These are phyloP conservation scores for Aspergillus wentii DNA, from an alignment of 495 filamentous ascomycete species.

Conservation along the genomic window DNA sequence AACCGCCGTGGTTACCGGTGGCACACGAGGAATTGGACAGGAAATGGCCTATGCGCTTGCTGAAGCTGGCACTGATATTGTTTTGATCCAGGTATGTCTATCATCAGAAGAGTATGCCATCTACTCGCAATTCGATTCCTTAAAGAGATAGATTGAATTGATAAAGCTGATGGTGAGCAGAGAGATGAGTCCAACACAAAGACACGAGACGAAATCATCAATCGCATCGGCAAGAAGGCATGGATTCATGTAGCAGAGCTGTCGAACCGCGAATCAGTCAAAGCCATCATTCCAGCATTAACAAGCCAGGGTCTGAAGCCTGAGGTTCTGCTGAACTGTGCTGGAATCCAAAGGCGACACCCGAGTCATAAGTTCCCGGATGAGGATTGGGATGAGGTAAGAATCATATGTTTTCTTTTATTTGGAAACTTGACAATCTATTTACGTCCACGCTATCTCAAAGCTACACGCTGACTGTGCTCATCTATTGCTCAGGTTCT, in stretches of 20 bases:
- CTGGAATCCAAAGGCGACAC: slow-evolving; percentile 79
- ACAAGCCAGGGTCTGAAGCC: slow-evolving; percentile 54
- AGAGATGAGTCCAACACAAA: slow-evolving; percentile 59
- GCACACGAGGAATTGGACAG: slow-evolving; percentile 83
- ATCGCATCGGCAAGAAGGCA: slow-evolving; percentile 60
- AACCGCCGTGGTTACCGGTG: slow-evolving; percentile 82
- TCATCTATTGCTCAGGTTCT: slow-evolving; percentile 49
- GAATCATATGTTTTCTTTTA: too few species aligned
- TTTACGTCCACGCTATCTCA: background rate
- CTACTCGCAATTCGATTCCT: too few species aligned
- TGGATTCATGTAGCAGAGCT: slow-evolving; percentile 71
- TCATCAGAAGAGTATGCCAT: too few species aligned
- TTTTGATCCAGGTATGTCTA: slow-evolving; percentile 52
- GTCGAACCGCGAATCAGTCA: slow-evolving; percentile 54
- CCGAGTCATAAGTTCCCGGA: slow-evolving; percentile 74
- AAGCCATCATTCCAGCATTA: slow-evolving; percentile 55
- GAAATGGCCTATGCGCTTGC: slow-evolving; percentile 77
- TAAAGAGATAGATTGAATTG: too few species aligned
- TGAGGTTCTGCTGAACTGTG: slow-evolving; percentile 78
- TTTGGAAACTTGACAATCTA: too few species aligned
- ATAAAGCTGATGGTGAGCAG: slow-evolving; percentile 25
- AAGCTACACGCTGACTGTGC: background rate
- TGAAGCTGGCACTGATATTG: slow-evolving; percentile 78
- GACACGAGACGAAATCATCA: slow-evolving; percentile 57
- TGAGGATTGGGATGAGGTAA: slow-evolving; percentile 71